A percentile compares a stretch with the other conserved stretches of the same genome.
Evolutionary conservation across 2,329 filamentous ascomycete species (phyloP).

Genomic region (Colletotrichum orbiculare): DNA sequence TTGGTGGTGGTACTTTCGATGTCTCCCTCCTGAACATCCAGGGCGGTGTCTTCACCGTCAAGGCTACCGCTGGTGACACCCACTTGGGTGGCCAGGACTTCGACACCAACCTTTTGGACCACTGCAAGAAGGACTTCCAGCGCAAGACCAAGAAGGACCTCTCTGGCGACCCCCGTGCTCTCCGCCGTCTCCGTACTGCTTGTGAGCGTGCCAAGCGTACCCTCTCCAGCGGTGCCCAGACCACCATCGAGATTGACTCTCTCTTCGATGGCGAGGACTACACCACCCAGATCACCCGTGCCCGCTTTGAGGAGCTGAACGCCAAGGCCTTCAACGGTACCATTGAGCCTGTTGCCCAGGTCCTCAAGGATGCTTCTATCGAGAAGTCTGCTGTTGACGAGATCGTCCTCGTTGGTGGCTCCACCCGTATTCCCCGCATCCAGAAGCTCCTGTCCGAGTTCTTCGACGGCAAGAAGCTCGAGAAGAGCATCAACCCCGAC

Average conservation of each 20-base stretch:
- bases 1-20: slow-evolving; percentile 99
- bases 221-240: slow-evolving; percentile 95
- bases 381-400: slow-evolving; percentile 95
- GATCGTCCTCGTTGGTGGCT: slow-evolving; percentile 98
- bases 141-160: slow-evolving; percentile 86
- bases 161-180: slow-evolving; percentile 86
- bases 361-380: slow-evolving; percentile 90
- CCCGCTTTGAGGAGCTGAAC: slow-evolving; percentile 98
- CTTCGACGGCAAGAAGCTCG: slow-evolving; percentile 99
- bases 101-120: slow-evolving; percentile 93
- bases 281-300: slow-evolving; percentile 96
- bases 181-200: slow-evolving; percentile 95
- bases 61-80: slow-evolving; percentile 97
- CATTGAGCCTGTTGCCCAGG: slow-evolving; percentile 94
- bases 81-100: slow-evolving; percentile 97
- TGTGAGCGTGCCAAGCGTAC: slow-evolving; percentile 99
- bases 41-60: slow-evolving; percentile 99
- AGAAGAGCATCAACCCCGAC: slow-evolving; percentile 99
- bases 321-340: slow-evolving; percentile 94
- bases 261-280: slow-evolving; percentile 98
- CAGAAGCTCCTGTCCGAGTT: slow-evolving; percentile 99
- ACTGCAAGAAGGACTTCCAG: slow-evolving; percentile 96
- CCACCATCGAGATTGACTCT: slow-evolving; percentile 98
- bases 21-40: slow-evolving; percentile 99
- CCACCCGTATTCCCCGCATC: slow-evolving; percentile 97